A percentile compares a stretch with the other conserved stretches of the same genome.
phyloP scores from a whole-genome alignment of 805 yeast species.

The Yamadazyma takamatsuzukensis region DNA sequence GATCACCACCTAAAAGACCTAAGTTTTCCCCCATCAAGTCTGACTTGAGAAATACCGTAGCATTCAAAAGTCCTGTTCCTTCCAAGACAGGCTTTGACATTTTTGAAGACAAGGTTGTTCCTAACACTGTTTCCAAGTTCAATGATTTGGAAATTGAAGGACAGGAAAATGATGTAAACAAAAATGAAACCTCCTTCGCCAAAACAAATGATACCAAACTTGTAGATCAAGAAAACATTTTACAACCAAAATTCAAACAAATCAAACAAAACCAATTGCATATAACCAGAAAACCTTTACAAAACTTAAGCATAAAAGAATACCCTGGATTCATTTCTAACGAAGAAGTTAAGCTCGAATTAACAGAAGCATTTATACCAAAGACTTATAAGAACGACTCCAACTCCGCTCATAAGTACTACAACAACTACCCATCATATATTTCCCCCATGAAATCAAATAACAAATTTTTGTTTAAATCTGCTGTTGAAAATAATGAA shows the following conservation, averaged over 20 bases:
- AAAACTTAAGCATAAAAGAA: conserved; percentile 9
- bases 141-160: conserved; percentile 14
- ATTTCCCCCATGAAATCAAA: conserved; percentile 14
- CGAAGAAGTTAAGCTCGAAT: conserved; percentile 1
- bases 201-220: not conserved
- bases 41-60: not conserved
- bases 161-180: conserved; percentile 7
- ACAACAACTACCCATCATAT: conserved; percentile 11
- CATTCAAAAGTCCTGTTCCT: not conserved
- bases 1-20: conserved; percentile 10
- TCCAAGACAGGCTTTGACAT: conserved; percentile 5
- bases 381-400: conserved; percentile 12
- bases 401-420: conserved; percentile 13
- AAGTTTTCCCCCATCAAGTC: conserved; percentile 7
- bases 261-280: conserved; percentile 6
- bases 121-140: conserved; percentile 1
- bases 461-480: conserved; percentile 11
- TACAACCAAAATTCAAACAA: conserved; percentile 12
- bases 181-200: not conserved
- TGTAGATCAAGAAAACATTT: conserved; percentile 38
- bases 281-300: conserved; percentile 9
- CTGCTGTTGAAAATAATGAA: conserved; percentile 8
- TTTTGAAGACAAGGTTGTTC: conserved; percentile 5
- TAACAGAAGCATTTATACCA: conserved; percentile 11
- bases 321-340: conserved; percentile 9